Conservation (phyloP, 2,329 filamentous ascomycete genomes). For the Raffaelea albimanens region DNA sequence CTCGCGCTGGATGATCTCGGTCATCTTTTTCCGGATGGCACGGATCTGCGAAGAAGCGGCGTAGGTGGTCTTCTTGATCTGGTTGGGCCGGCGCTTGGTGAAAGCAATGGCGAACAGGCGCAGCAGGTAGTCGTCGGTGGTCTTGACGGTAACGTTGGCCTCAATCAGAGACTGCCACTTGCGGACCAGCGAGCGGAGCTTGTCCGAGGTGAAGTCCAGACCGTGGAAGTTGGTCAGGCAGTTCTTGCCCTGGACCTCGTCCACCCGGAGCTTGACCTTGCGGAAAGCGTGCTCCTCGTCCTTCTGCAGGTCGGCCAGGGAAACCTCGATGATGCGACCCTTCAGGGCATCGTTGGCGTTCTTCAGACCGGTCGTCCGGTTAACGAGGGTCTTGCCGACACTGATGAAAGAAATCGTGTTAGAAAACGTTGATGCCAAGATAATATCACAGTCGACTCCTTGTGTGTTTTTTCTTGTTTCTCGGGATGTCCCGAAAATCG, state of each 20-base stretch:
- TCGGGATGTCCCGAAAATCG: too few relatives aligned
- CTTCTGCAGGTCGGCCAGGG: slow-evolving; percentile 97
- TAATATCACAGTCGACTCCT: slow-evolving; percentile 1
- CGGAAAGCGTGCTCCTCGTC: slow-evolving; percentile 99
- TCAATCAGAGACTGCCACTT: slow-evolving; percentile 99
- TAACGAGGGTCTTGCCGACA: slow-evolving; percentile 99
- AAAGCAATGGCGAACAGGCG: slow-evolving; percentile 98
- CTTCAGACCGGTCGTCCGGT: slow-evolving; percentile 99
- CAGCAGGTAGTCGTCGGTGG: slow-evolving; percentile 98
- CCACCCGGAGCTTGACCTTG: slow-evolving; percentile 97
- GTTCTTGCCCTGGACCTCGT: slow-evolving; percentile 99
- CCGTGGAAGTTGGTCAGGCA: slow-evolving; percentile 99
- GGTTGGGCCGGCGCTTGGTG: slow-evolving; percentile 98
- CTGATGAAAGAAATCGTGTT: slow-evolving; percentile 35
- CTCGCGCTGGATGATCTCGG: slow-evolving; percentile 96
- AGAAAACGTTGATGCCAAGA: not conserved
- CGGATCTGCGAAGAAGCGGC: slow-evolving; percentile 95
- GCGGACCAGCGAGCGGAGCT: slow-evolving; percentile 96
- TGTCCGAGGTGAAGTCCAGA: slow-evolving; percentile 99
- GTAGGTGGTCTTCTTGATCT: slow-evolving; percentile 99
- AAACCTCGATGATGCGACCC: slow-evolving; percentile 98
- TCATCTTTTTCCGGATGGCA: slow-evolving; percentile 99
- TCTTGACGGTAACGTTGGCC: slow-evolving; percentile 99
- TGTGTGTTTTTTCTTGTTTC: not conserved
- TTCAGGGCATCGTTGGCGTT: slow-evolving; percentile 99